Percentiles rank a stretch among this genome's conserved stretches.
Evolutionary conservation across 257 asterid genomes (phyloP).

Genomic region (Gentiana straminea): DNA sequence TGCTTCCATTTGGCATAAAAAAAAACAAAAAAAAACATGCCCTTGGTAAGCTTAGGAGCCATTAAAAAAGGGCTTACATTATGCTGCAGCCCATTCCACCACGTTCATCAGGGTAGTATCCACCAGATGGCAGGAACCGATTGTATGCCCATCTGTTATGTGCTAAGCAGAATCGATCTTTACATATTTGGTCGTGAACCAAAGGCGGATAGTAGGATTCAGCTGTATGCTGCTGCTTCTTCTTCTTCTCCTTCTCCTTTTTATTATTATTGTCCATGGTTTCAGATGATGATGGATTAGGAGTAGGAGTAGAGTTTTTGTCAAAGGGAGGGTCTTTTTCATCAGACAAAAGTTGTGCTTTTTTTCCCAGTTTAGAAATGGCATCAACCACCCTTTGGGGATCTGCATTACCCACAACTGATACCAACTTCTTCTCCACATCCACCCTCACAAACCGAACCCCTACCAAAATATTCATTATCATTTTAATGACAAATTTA

Average conservation of each 20-base stretch:
- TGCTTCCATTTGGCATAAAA: not conserved
- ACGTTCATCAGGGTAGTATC: not conserved
- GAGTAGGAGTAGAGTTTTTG: not conserved
- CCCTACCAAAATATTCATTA: slow-evolving; percentile 5
- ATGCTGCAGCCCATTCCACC: slow-evolving; percentile 4
- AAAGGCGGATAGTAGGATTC: slow-evolving; percentile 12
- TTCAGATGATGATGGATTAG: too few species aligned
- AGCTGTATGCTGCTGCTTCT: not conserved
- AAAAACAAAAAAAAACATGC: not conserved
- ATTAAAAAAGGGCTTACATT: not conserved
- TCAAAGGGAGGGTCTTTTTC: slow-evolving; percentile 5
- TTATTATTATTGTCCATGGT: not conserved
- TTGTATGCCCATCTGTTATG: slow-evolving; percentile 11
- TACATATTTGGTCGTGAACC: slow-evolving; percentile 6
- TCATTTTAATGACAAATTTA: too few species aligned
- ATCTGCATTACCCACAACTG: slow-evolving; percentile 24
- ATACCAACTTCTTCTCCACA: slow-evolving; percentile 16
- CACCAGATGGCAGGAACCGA: not conserved
- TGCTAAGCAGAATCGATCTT: slow-evolving; percentile 12
- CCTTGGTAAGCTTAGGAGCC: not conserved
- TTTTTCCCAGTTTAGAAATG: slow-evolving; percentile 18
- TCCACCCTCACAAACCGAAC: slow-evolving; percentile 15
- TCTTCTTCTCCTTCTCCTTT: not conserved
- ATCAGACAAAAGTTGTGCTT: slow-evolving; percentile 13
- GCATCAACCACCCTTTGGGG: slow-evolving; percentile 9